phyloP scores from a whole-genome alignment of 2,329 filamentous ascomycete genomes.

The Piedraia hortae region DNA sequence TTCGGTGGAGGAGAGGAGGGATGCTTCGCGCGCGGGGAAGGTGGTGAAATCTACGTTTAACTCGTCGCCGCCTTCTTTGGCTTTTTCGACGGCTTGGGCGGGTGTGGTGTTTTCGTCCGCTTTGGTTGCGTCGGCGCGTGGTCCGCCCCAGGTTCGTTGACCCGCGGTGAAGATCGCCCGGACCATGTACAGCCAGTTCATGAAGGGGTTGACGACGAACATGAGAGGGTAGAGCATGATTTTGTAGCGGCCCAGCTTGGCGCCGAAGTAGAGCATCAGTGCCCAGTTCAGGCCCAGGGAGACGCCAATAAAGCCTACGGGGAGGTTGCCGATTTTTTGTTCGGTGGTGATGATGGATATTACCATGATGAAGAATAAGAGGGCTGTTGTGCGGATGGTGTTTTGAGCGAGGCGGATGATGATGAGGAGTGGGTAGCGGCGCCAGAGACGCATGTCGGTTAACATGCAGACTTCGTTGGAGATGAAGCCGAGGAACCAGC shows the following conservation, averaged over 20 bases:
- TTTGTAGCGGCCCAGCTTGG: slow-evolving; percentile 68
- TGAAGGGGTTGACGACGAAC: slow-evolving; percentile 76
- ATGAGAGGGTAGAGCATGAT: slow-evolving; percentile 86
- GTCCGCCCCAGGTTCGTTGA: slow-evolving; percentile 85
- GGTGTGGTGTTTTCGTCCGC: slow-evolving; percentile 52
- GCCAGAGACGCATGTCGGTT: slow-evolving; percentile 80
- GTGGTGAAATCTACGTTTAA: slow-evolving; percentile 73
- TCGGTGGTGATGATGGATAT: slow-evolving; percentile 65
- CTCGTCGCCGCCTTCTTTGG: slow-evolving; percentile 55
- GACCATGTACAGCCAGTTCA: slow-evolving; percentile 97
- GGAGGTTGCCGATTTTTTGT: slow-evolving; percentile 49
- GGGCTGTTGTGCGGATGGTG: slow-evolving; percentile 76
- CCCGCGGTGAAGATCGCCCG: slow-evolving; percentile 89
- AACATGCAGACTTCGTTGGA: slow-evolving; percentile 97
- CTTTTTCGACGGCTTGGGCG: slow-evolving; percentile 58
- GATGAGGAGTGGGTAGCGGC: slow-evolving; percentile 62
- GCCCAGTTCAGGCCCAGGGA: slow-evolving; percentile 83
- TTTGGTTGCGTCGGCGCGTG: slow-evolving; percentile 61
- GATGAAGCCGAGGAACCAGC: slow-evolving; percentile 48
- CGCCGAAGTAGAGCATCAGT: slow-evolving; percentile 87
- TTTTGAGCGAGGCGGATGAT: slow-evolving; percentile 83
- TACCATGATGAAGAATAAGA: slow-evolving; percentile 84
- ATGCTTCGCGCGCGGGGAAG: slow-evolving; percentile 32
- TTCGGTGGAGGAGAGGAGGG: no score
- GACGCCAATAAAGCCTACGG: slow-evolving; percentile 78